Evolutionary conservation across 306 rosid species (phyloP).

Genomic region (Pyrus betulifolia): DNA sequence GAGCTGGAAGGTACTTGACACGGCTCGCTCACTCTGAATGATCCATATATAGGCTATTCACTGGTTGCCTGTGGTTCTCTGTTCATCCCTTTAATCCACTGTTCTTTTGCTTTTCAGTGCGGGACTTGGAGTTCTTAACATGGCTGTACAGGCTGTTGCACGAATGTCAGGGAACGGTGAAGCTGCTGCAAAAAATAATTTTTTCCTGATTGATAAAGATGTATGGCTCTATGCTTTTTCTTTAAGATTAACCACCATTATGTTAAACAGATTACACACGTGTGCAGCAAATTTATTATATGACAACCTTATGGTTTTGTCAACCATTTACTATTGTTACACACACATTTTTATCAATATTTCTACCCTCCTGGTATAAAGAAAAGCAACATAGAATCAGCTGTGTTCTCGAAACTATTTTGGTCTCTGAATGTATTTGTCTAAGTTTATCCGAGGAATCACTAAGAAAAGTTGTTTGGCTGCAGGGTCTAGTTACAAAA

Average conservation of each 20-base stretch:
- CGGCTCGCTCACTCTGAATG: constrained; percentile 1
- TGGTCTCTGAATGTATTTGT: background rate
- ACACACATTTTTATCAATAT: background rate
- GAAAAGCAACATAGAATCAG: background rate
- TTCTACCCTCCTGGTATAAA: background rate
- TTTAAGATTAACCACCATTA: background rate
- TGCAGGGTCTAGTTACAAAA: constrained; percentile 91
- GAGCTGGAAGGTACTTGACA: constrained; percentile 89
- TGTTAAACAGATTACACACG: background rate
- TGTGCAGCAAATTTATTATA: background rate
- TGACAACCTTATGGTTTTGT: background rate
- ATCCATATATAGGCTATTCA: constrained; percentile 12
- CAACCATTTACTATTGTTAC: background rate
- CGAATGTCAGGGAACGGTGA: constrained; percentile 63
- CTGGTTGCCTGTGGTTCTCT: constrained; percentile 15
- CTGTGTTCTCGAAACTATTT: background rate
- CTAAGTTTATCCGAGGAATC: background rate
- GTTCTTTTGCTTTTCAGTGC: constrained; percentile 53
- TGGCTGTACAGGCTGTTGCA: constrained; percentile 76
- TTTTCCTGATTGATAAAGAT: constrained; percentile 79
- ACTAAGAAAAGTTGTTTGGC: background rate
- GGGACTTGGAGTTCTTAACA: constrained; percentile 90
- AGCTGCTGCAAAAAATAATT: constrained; percentile 53
- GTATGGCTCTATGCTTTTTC: constrained; percentile 34
- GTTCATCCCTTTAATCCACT: constrained; percentile 13